Evolutionary conservation across 2,329 filamentous ascomycete genomes (phyloP).

Genomic region (Alternaria hordeiaustralica): DNA sequence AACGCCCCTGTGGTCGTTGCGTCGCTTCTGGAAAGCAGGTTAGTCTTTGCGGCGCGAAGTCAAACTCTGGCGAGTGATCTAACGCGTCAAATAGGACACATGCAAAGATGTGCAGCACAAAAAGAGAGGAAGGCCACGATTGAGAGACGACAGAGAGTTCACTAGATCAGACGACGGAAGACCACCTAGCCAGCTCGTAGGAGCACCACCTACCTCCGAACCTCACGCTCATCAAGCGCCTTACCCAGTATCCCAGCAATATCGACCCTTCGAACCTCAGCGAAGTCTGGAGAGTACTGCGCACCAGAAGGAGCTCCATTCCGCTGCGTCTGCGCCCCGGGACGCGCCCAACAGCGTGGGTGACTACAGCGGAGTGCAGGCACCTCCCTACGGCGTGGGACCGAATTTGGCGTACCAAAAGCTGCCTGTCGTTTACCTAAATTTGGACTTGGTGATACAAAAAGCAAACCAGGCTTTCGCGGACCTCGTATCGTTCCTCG

Average conservation of each 20-base stretch:
- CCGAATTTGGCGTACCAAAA: constrained; percentile 37
- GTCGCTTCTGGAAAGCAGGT: constrained; percentile 75
- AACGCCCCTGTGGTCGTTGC: constrained; percentile 80
- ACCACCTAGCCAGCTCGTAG: constrained; percentile 34
- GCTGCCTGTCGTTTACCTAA: constrained; percentile 51
- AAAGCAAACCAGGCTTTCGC: constrained; percentile 55
- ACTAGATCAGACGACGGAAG: constrained; percentile 39
- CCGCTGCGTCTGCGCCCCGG: constrained; percentile 20
- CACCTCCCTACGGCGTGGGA: constrained; percentile 30
- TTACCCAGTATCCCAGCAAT: constrained; percentile 27
- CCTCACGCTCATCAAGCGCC: constrained; percentile 27
- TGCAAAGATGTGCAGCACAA: constrained; percentile 88
- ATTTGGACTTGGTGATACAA: constrained; percentile 56
- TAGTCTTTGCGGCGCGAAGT: constrained; percentile 28
- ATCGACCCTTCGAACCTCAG: constrained; percentile 32
- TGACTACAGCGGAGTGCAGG: constrained; percentile 21
- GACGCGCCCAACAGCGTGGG: constrained; percentile 22
- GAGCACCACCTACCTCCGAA: constrained; percentile 30
- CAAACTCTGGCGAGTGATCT: not conserved
- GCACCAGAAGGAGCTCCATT: constrained; percentile 25
- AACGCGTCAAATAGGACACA: constrained; percentile 62
- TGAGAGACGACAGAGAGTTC: constrained; percentile 65
- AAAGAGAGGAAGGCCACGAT: constrained; percentile 77
- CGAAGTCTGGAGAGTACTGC: constrained; percentile 25
- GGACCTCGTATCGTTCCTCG: constrained; percentile 50